Evolutionary conservation across 495 filamentous ascomycete species (phyloP), one percentile per base, ranked within the genome.

Genomic region (Podospora pseudoanserina): DNA sequence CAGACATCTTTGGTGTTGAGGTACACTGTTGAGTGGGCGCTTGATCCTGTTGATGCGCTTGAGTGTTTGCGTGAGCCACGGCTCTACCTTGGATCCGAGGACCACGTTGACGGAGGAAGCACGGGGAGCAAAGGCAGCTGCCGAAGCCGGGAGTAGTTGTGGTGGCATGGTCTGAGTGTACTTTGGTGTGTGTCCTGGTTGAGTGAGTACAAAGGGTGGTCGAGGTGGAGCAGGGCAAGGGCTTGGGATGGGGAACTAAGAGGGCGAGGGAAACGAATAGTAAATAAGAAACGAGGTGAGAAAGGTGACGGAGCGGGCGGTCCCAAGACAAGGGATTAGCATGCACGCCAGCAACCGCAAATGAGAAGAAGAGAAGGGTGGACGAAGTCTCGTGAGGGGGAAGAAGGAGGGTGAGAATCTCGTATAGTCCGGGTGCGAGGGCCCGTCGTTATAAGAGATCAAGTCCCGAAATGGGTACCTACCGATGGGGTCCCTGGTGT

Each of bases 41-140:
- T 99, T 99, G 79, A 98, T 88, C 69, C 92, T 88, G 85, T 97
- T 98, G 81, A 97, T 93, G 77, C 95, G 89, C 84, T 99, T 99
- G 72, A 99, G 83, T 20, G 96, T 96, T 71, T 91, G 90, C 5
- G 95, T 99, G 79, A 99, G 86, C 94, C 96, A 99, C 65, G 94
- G 92, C 83, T 97, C 95, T 73, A 98, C 92, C 84, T 94, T 96
- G 74, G 88, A 90, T 73, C 90, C 92, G 72, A 99, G 84, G 71
- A 99, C 95, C 70, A 99, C 90, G 76, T 94, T 99, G 68, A 94
- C 93, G n/a, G 93, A 90, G 3, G 92, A 91, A 56, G 85, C 85
- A 69, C 95, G 88, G 69, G 96, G 94, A 71, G 96, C 95, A 83
- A 98, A 99, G 72, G 95, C 94, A 68, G 94, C 93, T 57, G 95